Base-by-base conservation (phyloP, 352 stramenopile species). In the Elongisporangium undulatum region DNA sequence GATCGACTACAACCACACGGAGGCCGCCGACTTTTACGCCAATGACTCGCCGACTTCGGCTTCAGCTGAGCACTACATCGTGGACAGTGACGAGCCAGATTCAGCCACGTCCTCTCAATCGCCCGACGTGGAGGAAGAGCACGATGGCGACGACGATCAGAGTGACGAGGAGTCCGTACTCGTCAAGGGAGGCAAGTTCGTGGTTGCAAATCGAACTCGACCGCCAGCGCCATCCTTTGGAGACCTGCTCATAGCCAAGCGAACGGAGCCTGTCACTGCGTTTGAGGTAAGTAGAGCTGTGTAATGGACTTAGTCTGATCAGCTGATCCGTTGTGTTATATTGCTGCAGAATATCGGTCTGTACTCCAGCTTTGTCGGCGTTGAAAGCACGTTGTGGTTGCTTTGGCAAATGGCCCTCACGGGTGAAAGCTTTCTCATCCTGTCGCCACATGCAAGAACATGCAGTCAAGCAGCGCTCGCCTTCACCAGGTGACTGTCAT, bases 331-430 rank as follows among this genome's bases (percentile, higher is more conserved):
- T 53, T 41, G 51, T 52, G 24, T 56, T 49, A 38, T 9, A 38
- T 63, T 26, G 51, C 16, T 3, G 13, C 51, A 93, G 82, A 89
- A 72, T 45, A 78, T 95, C 26, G 85, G 85, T 3, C 63, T 96
- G 45, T 96, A 90, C 64, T 92, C 84, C 8, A 96, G 79, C 58
- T 96, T 95, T 67, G 68, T 87, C 9, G 82, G 82, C 2, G 57
- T 94, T 21, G 82, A 91, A 58, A 73, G 68, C 52, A 82, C 71
- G 9, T 51, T 96, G 2, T 96, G 87, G 87, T 56, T 90, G 23
- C 55, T 96, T 12, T 96, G 87, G 87, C 85, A 96, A 63, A 66
- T 95, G 12, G 83, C 83, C 2, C 91, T 96, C 49, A 91, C 79
- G 21, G 87, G 85, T 17, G 81, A 94, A 59, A 94, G 85, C 45